Percentiles rank a stretch among this genome's conserved stretches.
Conservation (phyloP, 371 early-diverging fungal species). For the Capniomyces stellatus region DNA sequence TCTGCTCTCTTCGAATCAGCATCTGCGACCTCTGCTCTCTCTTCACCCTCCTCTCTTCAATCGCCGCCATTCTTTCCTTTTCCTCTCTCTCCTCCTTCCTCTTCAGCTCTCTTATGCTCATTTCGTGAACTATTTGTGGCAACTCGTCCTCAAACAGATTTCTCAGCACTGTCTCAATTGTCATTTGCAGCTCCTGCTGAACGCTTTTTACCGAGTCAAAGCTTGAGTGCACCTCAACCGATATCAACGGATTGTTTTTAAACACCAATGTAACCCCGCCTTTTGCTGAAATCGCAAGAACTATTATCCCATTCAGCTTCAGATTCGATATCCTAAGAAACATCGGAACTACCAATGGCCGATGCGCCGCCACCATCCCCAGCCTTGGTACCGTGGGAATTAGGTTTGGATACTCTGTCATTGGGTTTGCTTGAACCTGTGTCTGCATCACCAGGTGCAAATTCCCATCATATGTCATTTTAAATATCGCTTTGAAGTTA, state of each 20-base stretch:
- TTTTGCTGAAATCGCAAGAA: slow-evolving; percentile 73
- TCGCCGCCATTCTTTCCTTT: slow-evolving; percentile 12
- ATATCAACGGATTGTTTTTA: slow-evolving; percentile 90
- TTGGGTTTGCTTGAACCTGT: slow-evolving; percentile 57
- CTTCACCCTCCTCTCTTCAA: slow-evolving; percentile 14
- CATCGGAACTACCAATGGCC: slow-evolving; percentile 92
- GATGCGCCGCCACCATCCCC: slow-evolving; percentile 67
- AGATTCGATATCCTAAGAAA: slow-evolving; percentile 73
- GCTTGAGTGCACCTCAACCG: slow-evolving; percentile 77
- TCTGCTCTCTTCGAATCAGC: slow-evolving; percentile 9
- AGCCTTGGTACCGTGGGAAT: slow-evolving; percentile 40
- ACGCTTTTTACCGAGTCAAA: slow-evolving; percentile 82
- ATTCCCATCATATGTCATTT: slow-evolving; percentile 81
- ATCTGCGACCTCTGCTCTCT: slow-evolving; percentile 9
- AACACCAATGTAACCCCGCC: slow-evolving; percentile 89
- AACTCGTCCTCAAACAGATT: slow-evolving; percentile 82
- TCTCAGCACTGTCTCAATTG: slow-evolving; percentile 77
- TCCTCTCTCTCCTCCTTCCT: slow-evolving; percentile 19
- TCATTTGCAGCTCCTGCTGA: slow-evolving; percentile 64
- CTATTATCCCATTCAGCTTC: slow-evolving; percentile 78
- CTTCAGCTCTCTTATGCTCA: slow-evolving; percentile 38
- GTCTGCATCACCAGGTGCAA: slow-evolving; percentile 83
- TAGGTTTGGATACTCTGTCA: slow-evolving; percentile 17
- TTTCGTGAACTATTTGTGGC: slow-evolving; percentile 79
- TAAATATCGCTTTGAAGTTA: slow-evolving; percentile 88